Base-by-base conservation (phyloP, 768 basidiomycete genomes). In the Trametes villosa region DNA sequence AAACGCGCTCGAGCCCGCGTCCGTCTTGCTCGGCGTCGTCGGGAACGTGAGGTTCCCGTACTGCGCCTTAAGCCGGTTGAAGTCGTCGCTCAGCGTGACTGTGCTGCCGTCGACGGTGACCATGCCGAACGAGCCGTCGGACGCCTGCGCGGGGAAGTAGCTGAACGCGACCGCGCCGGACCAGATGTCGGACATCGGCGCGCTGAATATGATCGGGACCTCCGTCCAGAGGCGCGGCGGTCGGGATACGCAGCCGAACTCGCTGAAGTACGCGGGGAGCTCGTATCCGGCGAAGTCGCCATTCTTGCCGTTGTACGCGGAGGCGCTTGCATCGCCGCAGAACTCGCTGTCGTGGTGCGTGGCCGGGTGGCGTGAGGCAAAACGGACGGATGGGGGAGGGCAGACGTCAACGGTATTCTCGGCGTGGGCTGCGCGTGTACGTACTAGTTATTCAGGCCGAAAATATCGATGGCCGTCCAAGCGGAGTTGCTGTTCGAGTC, bases 131-230 rank as follows among this genome's bases (percentile, higher is more conserved):
- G 88, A 77, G 50, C 92, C 92, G 53, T 81, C 77, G 9, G 79
- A 83, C 65, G 87, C 88, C n/a, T 69, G 47, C 20, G 92, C 92
- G 2, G 91, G 89, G 83, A 96, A 95, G 74, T 96, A 96, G 49
- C 87, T 88, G 74, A 93, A 94, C 4, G 94, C 94, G 53, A 96
- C 66, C 53, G 92, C 94, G 62, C 95, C 95, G 30, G 91, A 94
- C 87, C 90, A 96, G 50, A 89, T 86, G 56, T 86, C 74, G 20
- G 86, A 81, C 84, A 95, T 92, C 8, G 88, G 74, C 12, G 81
- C 71, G 60, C 88, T 82, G 72, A 92, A 91, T 26, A 96, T 79
- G 27, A 88, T 84, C 47, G 73, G 79, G 15, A 86, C 84, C 71
- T 97, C 95, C 34, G 86, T 87, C 92, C 93, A 97, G 33, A 86